A percentile compares a stretch with the other conserved stretches of the same genome.
phyloP scores from a whole-genome alignment of 192 early-diverging fungal species.

The Mortierella hygrophila region DNA sequence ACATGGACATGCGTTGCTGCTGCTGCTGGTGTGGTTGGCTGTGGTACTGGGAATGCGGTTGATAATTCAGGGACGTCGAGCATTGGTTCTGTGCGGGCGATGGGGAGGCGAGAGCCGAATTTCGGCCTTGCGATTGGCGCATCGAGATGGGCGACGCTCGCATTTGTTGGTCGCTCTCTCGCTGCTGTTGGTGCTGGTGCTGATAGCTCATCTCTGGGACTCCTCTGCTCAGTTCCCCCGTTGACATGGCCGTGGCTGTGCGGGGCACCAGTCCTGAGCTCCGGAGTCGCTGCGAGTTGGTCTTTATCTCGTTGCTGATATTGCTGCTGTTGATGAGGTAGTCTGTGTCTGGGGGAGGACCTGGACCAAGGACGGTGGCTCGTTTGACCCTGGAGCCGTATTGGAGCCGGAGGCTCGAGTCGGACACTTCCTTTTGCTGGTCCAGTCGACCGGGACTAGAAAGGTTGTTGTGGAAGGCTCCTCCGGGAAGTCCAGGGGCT shows the following conservation, averaged over 20 bases:
- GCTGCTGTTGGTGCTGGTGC: neutral
- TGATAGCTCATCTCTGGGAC: conserved; percentile 7
- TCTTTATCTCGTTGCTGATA: conserved; percentile 2
- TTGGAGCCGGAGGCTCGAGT: conserved; percentile 33
- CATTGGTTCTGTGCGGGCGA: neutral
- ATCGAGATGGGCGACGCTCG: neutral
- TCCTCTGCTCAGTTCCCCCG: neutral
- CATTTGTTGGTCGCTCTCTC: neutral
- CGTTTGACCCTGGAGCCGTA: conserved; percentile 38
- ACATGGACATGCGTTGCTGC: conserved; percentile 18
- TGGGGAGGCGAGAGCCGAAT: neutral
- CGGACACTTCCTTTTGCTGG: conserved; percentile 17
- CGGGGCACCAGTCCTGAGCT: conserved; percentile 4
- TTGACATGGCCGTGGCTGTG: conserved; percentile 3
- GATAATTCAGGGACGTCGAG: conserved; percentile 3
- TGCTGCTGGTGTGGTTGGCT: neutral
- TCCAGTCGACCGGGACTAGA: conserved; percentile 29
- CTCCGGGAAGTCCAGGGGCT: conserved; percentile 6
- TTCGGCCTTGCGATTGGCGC: conserved; percentile 17
- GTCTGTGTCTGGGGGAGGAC: neutral
- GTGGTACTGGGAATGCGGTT: neutral
- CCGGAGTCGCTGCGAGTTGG: neutral
- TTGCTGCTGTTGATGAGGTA: conserved; percentile 3
- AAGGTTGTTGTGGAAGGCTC: conserved; percentile 18
- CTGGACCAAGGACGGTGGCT: neutral